Evolutionary conservation across 2,329 filamentous ascomycete species (phyloP).

Genomic region (Fusarium metavorans): DNA sequence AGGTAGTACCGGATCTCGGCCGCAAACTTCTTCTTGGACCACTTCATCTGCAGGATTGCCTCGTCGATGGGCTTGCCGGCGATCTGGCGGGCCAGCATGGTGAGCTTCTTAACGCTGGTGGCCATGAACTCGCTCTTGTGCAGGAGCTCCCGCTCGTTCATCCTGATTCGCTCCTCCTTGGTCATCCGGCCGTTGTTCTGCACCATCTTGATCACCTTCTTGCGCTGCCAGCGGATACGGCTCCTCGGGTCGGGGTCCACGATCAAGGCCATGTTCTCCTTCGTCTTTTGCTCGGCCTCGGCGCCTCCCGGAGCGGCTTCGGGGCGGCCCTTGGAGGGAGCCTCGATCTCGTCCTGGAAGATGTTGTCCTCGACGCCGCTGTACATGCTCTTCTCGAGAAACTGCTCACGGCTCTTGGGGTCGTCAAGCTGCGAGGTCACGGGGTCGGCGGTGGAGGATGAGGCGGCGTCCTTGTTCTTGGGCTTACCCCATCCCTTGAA

Average conservation of each 20-base stretch:
- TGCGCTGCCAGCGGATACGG: slow-evolving; percentile 82
- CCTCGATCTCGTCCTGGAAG: slow-evolving; percentile 69
- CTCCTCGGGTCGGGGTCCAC: slow-evolving; percentile 81
- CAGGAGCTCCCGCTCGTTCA: slow-evolving; percentile 66
- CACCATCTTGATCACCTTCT: slow-evolving; percentile 84
- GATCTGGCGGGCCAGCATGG: slow-evolving; percentile 87
- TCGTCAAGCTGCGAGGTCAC: slow-evolving; percentile 54
- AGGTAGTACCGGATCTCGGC: slow-evolving; percentile 83
- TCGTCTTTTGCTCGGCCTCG: slow-evolving; percentile 53
- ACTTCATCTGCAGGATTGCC: slow-evolving; percentile 93
- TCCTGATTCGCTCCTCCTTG: slow-evolving; percentile 74
- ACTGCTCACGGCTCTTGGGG: slow-evolving; percentile 56
- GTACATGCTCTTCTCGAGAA: slow-evolving; percentile 54
- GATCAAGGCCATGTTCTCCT: slow-evolving; percentile 68
- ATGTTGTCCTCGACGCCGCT: slow-evolving; percentile 67
- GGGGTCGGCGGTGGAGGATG: slow-evolving; percentile 41
- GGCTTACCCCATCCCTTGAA: slow-evolving; percentile 53
- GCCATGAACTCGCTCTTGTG: slow-evolving; percentile 79
- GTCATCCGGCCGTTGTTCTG: slow-evolving; percentile 66
- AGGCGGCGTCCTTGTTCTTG: slow-evolving; percentile 48
- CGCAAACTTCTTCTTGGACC: slow-evolving; percentile 93
- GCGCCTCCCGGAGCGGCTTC: slow-evolving; percentile 42
- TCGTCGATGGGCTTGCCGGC: slow-evolving; percentile 94
- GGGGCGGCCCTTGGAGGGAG: slow-evolving; percentile 44
- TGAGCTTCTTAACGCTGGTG: slow-evolving; percentile 92